Evolutionary conservation across 2,329 filamentous ascomycete genomes (phyloP), one percentile per base, ranked within the genome.

Genomic region (Ophiostoma ips): DNA sequence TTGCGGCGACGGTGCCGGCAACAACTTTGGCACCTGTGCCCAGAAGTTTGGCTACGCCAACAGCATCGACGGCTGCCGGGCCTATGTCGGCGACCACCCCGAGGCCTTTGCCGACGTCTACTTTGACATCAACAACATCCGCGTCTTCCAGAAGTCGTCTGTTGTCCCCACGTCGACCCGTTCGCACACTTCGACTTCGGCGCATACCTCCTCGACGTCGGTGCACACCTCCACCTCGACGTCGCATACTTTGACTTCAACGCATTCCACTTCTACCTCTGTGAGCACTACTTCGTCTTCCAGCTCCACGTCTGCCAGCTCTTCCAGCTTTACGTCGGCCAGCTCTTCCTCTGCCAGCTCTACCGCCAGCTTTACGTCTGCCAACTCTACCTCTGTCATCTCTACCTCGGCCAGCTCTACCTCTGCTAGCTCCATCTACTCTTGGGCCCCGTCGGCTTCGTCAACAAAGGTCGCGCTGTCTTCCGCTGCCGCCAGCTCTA

Each of bases 1-100:
- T 62, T 90, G 85, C 62, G 85, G 84, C 16, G 75, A 80, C 58
- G 84, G 81, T 68, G 81, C 82, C 1, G 79, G 62, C 47, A 57
- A 58, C 37, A 56, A 52, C 48, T 53, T 56, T 34, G 47, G n/a
- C 19, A 13, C 33, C 60, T 53, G 58, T 35, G 46, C 50, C 13
- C 47, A 48, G 31, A 44, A 49, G 44, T 59, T 63, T 8, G 52
- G 53, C 16, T 57, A 58, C 38, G 50, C 40, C 1, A 57, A 58
- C 16, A 46, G 5, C n/a, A 16, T 34, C 12, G 2, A 5, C 0
- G 53, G 53, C 44, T 71, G 69, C 59, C 49, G 53, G 16, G 57
- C 61, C 28, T 72, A 65, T 46, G 66, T 72, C 33, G 58, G 58
- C 30, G 55, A 56, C 15, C 59, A 67, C 57, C 65, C 68, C 1